These are phyloP conservation scores for Martiniozyma asiatica DNA, from an alignment of 1,139 yeast genomes.

Conservation along the genomic window DNA sequence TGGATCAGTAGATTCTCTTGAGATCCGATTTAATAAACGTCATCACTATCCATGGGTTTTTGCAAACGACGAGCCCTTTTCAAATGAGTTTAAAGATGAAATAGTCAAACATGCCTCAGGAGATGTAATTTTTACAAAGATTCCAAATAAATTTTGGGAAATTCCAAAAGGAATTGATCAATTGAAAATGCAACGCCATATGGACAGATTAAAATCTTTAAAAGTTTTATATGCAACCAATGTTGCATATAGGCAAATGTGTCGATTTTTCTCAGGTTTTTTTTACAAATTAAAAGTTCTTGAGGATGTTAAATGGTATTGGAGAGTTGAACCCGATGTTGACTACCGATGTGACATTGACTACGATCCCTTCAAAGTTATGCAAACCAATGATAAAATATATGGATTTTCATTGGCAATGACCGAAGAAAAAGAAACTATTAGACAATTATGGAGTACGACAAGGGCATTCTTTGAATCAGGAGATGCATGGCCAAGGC, in stretches of 20 bases:
- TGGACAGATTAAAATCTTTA: slow-evolving; percentile 33
- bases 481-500: slow-evolving; percentile 20
- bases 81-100: slow-evolving; percentile 29
- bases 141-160: slow-evolving; percentile 40
- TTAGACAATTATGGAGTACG: slow-evolving; percentile 51
- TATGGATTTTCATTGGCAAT: slow-evolving; percentile 58
- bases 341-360: slow-evolving; percentile 52
- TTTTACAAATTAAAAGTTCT: slow-evolving; percentile 52
- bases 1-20: slow-evolving; percentile 50
- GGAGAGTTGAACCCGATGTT: slow-evolving; percentile 69
- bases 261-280: slow-evolving; percentile 64
- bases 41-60: slow-evolving; percentile 73
- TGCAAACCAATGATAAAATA: slow-evolving; percentile 47
- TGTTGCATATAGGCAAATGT: slow-evolving; percentile 59
- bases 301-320: slow-evolving; percentile 53
- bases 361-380: slow-evolving; percentile 54
- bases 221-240: slow-evolving; percentile 49
- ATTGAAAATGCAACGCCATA: slow-evolving; percentile 39
- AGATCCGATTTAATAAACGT: slow-evolving; percentile 56
- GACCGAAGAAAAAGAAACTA: slow-evolving; percentile 41
- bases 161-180: slow-evolving; percentile 49
- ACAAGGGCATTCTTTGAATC: slow-evolving; percentile 37
- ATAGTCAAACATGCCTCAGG: slow-evolving; percentile 31
- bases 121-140: slow-evolving; percentile 31
- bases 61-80: slow-evolving; percentile 46